Conservation (phyloP, 495 filamentous ascomycete species). For the Aspergillus steynii region DNA sequence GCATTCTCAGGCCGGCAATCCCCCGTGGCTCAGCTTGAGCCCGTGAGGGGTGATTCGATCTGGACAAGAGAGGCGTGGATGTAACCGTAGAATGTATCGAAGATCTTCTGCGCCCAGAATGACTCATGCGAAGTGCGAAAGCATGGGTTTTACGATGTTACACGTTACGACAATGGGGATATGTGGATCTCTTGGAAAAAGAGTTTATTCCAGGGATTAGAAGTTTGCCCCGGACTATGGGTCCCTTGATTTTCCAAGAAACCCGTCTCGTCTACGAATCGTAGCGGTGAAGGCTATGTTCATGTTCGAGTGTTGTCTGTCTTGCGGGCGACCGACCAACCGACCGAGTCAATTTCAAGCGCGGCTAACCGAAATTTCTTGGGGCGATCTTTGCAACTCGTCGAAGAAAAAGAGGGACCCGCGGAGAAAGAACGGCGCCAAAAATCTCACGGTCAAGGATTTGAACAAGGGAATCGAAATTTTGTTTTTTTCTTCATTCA, state of each 20-base stretch:
- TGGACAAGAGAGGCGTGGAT: not conserved
- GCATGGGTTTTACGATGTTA: not conserved
- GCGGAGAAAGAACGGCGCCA: not conserved
- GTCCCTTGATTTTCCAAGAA: not conserved
- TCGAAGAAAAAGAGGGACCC: not conserved
- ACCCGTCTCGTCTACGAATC: not conserved
- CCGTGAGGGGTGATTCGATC: not conserved
- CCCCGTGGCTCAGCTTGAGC: not conserved
- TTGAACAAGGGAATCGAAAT: slow-evolving; percentile 37
- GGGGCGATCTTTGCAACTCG: too few relatives aligned
- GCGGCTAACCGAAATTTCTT: not conserved
- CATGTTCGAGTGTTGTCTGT: not conserved
- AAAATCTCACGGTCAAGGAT: not conserved
- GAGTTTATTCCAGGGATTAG: not conserved
- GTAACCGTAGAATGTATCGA: not conserved
- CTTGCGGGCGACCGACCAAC: not conserved
- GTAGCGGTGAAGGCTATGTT: not conserved
- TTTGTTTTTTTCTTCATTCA: slow-evolving; percentile 53
- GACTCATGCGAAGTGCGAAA: not conserved
- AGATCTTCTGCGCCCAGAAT: not conserved
- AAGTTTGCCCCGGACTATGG: not conserved
- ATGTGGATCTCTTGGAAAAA: not conserved
- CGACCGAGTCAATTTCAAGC: not conserved
- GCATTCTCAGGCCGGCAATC: not conserved
- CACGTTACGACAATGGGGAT: not conserved